phyloP scores from a whole-genome alignment of 2,329 filamentous ascomycete species.

The Colletotrichum navitas region DNA sequence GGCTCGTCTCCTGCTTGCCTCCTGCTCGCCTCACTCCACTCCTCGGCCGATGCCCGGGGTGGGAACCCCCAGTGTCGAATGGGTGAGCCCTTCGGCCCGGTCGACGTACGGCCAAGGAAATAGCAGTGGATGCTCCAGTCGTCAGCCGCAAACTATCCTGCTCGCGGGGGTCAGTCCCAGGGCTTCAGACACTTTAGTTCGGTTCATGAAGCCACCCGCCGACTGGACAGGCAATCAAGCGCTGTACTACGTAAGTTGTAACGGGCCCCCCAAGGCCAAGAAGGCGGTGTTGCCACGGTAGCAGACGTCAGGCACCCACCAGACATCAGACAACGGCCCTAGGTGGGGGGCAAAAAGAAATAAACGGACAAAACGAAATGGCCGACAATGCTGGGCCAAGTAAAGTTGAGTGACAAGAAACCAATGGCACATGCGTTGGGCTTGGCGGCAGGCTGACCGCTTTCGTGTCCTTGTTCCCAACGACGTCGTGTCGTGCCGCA shows the following conservation, averaged over 20 bases:
- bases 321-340: too few relatives aligned
- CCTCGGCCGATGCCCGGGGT: slow-evolving; percentile 21
- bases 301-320: not conserved
- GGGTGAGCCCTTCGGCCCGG: slow-evolving; percentile 31
- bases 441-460: not conserved
- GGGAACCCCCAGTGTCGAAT: slow-evolving; percentile 24
- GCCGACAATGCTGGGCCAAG: not conserved
- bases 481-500: not conserved
- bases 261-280: not conserved
- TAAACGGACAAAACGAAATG: not conserved
- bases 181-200: not conserved
- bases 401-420: not conserved
- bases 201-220: not conserved
- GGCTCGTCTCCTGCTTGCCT: not conserved
- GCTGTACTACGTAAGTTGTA: not conserved
- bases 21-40: slow-evolving; percentile 1
- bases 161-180: not conserved
- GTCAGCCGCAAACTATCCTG: not conserved
- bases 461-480: not conserved
- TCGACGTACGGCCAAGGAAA: slow-evolving; percentile 22
- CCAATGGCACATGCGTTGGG: not conserved
- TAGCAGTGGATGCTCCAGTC: slow-evolving; percentile 8
- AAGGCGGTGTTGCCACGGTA: not conserved
- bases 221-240: not conserved
- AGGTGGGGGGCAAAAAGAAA: not conserved